These are phyloP conservation scores for Saccharomyces hybrid DNA, from an alignment of 1,139 yeast genomes.

Conservation along the genomic window DNA sequence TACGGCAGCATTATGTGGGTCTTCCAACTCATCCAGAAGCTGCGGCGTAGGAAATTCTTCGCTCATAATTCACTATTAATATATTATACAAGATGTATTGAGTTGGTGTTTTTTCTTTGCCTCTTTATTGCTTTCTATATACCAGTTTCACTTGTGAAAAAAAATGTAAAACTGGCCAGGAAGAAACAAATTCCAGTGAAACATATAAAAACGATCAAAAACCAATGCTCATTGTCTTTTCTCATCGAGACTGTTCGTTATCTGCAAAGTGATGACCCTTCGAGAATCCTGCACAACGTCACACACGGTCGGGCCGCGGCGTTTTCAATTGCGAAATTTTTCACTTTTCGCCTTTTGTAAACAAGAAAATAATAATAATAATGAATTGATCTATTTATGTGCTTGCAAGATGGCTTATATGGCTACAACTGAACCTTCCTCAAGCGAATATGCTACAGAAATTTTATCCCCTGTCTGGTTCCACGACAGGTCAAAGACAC, in stretches of 20 bases:
- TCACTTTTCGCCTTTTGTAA: background rate
- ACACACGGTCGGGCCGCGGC: background rate
- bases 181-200: background rate
- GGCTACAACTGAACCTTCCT: slow-evolving; percentile 11
- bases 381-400: background rate
- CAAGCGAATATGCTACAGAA: slow-evolving; percentile 13
- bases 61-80: slow-evolving; percentile 5
- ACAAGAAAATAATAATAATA: background rate
- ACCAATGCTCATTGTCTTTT: background rate
- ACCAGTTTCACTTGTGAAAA: background rate
- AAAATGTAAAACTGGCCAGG: background rate
- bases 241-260: background rate
- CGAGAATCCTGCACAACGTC: background rate
- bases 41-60: slow-evolving; percentile 11
- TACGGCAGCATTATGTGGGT: slow-evolving; percentile 5
- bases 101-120: background rate
- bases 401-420: slow-evolving; percentile 2
- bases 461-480: slow-evolving; percentile 7
- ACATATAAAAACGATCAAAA: background rate
- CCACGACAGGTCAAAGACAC: slow-evolving; percentile 17
- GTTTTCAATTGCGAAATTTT: background rate
- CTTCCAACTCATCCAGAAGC: slow-evolving; percentile 8
- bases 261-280: background rate
- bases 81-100: background rate
- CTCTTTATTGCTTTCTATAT: background rate